Evolutionary conservation across 2,329 filamentous ascomycete genomes (phyloP).

Genomic region (Atkinsonella hypoxylon): DNA sequence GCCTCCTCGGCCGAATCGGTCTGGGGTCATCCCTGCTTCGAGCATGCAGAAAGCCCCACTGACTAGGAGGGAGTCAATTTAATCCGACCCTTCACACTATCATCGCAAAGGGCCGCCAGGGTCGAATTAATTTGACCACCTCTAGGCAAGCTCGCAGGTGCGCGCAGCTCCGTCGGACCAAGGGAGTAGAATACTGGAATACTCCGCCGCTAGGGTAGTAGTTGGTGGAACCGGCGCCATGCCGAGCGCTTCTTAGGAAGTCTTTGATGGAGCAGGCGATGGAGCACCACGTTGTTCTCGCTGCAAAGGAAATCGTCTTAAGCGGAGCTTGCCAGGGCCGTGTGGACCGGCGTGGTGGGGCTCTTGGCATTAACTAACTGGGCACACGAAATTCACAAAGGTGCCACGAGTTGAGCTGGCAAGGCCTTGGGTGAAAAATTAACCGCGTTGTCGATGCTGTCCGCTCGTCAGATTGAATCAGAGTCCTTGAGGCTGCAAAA

Average conservation of each 20-base stretch:
- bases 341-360: background rate
- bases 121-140: too few relatives aligned
- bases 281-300: background rate
- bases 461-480: too few relatives aligned
- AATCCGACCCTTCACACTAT: too few relatives aligned
- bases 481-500: too few relatives aligned
- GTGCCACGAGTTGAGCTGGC: background rate
- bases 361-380: background rate
- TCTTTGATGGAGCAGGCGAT: background rate
- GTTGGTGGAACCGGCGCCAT: background rate
- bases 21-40: background rate
- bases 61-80: too few relatives aligned
- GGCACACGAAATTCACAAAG: background rate
- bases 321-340: background rate
- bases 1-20: conserved; percentile 9
- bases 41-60: conserved; percentile 4
- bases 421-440: too few relatives aligned
- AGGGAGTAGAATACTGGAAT: background rate
- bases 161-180: background rate
- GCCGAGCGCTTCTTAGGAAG: background rate
- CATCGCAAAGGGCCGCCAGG: too few relatives aligned
- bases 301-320: background rate
- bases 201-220: background rate
- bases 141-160: background rate
- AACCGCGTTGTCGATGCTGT: too few relatives aligned